Evolutionary conservation across 768 basidiomycete genomes (phyloP).

Genomic region (Inosperma sp.): DNA sequence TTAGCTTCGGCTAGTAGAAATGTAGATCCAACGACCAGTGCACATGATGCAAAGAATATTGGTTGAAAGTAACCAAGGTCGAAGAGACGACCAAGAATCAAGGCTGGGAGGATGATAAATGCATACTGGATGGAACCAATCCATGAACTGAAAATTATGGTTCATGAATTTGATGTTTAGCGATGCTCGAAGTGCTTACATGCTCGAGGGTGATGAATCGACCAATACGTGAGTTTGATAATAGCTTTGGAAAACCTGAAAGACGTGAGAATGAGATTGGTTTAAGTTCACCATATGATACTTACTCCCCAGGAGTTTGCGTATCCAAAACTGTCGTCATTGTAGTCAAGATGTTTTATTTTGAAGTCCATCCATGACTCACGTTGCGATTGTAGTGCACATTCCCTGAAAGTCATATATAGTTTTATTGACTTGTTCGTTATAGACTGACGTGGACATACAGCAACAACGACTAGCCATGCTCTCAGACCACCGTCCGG

Average conservation of each 20-base stretch:
- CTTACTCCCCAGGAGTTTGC: neutral
- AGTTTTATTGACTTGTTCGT: too few species aligned
- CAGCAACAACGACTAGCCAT: too few species aligned
- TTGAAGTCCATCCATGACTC: too few species aligned
- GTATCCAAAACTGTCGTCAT: neutral
- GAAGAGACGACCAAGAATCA: constrained; percentile 50
- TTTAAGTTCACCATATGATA: neutral
- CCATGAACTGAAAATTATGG: neutral
- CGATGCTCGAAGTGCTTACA: neutral
- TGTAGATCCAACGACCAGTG: constrained; percentile 43
- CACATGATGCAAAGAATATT: constrained; percentile 41
- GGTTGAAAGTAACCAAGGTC: constrained; percentile 55
- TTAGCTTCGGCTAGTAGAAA: constrained; percentile 57
- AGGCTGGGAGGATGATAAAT: neutral
- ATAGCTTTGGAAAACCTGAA: neutral
- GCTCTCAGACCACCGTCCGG: too few species aligned
- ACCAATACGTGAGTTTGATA: neutral
- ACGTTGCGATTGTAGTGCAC: too few species aligned
- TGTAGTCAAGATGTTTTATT: too few species aligned
- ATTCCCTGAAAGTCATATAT: too few species aligned
- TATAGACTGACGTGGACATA: too few species aligned
- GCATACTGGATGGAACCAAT: constrained; percentile 1
- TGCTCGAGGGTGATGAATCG: neutral
- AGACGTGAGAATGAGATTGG: neutral
- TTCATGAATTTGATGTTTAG: neutral